phyloP scores from a whole-genome alignment of 2,329 filamentous ascomycete species.

The Myriosclerotinia curreyana region DNA sequence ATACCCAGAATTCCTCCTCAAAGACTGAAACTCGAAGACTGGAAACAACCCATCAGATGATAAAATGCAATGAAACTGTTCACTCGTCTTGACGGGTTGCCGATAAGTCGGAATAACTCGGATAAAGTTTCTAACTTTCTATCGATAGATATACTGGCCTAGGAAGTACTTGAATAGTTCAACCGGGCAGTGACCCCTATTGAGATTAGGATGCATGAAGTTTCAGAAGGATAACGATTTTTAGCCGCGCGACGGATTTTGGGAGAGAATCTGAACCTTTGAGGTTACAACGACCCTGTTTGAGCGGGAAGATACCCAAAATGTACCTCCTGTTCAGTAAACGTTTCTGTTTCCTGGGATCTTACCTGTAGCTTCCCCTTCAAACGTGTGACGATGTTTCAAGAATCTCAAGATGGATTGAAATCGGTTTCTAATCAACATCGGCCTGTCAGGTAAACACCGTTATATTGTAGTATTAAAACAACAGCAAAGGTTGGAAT shows the following conservation, averaged over 20 bases:
- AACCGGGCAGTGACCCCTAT: neutral
- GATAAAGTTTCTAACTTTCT: neutral
- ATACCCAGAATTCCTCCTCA: neutral
- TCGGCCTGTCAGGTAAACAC: neutral
- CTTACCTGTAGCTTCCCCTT: neutral
- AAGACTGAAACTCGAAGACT: neutral
- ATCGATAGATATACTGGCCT: neutral
- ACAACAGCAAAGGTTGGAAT: neutral
- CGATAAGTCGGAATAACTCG: neutral
- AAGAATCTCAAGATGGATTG: neutral
- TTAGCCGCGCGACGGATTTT: neutral
- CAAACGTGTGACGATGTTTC: neutral
- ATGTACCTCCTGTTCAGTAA: neutral
- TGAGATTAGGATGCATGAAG: slow-evolving; percentile 1
- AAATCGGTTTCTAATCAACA: neutral
- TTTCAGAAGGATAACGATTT: neutral
- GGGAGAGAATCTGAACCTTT: neutral
- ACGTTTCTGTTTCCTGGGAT: neutral
- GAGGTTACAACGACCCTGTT: neutral
- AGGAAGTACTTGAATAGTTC: neutral
- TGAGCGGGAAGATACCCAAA: neutral
- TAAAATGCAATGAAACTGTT: neutral
- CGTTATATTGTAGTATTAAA: neutral
- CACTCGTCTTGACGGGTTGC: neutral
- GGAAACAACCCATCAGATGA: neutral